Evolutionary conservation across 306 rosid genomes (phyloP).

Genomic region (Acmispon strigosus): DNA sequence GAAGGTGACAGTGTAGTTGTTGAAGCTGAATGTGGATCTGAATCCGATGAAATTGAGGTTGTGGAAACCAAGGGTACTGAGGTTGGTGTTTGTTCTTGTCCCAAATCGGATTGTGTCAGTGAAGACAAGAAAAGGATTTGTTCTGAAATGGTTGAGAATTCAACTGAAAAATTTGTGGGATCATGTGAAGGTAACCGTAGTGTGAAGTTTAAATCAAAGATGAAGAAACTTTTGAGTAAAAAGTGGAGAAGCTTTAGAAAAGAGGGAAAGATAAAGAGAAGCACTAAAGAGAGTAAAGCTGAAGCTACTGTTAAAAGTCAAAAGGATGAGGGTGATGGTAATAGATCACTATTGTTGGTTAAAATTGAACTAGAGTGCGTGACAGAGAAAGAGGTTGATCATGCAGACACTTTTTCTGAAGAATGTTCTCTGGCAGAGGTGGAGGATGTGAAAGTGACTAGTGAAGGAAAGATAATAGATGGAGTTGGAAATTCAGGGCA

Average conservation of each 20-base stretch:
- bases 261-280: background rate
- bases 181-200: conserved; percentile 19
- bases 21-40: background rate
- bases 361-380: conserved; percentile 2
- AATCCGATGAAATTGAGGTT: conserved; percentile 26
- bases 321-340: background rate
- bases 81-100: background rate
- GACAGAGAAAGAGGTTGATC: background rate
- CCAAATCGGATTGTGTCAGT: conserved; percentile 5
- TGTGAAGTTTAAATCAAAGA: conserved; percentile 34
- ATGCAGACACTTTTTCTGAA: background rate
- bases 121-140: conserved; percentile 4
- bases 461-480: background rate
- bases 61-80: conserved; percentile 19
- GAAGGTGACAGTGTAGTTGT: background rate
- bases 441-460: background rate
- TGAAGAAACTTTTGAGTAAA: conserved; percentile 51
- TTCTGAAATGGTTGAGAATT: background rate
- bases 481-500: conserved; percentile 31
- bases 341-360: background rate
- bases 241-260: conserved; percentile 35
- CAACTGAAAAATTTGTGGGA: background rate
- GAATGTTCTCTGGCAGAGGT: background rate
- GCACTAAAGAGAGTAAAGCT: background rate
- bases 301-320: conserved; percentile 9